Evolutionary conservation across 2,329 filamentous ascomycete species (phyloP).

Genomic region (Aspergillus aculeatus): DNA sequence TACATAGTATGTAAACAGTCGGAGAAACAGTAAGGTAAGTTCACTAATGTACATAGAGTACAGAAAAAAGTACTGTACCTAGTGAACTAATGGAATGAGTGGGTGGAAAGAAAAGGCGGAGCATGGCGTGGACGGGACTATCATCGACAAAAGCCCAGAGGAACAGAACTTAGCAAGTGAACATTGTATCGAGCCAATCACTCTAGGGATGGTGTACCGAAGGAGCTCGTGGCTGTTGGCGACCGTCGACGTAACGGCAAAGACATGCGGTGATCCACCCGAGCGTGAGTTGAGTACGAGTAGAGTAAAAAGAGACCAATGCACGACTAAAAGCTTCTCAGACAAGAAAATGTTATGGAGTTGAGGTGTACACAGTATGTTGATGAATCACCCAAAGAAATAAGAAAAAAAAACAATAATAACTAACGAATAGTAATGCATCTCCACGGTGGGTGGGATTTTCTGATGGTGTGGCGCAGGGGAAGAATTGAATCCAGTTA

Average conservation of each 20-base stretch:
- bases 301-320: background rate
- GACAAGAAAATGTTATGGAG: background rate
- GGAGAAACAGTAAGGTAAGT: background rate
- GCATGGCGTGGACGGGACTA: no score
- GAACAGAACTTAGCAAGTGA: background rate
- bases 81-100: no score
- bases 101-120: background rate
- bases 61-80: no score
- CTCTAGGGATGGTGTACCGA: background rate
- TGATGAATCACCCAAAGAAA: no score
- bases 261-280: constrained; percentile 5
- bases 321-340: background rate
- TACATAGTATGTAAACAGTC: background rate
- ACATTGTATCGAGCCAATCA: background rate
- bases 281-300: background rate
- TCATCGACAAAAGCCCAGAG: no score
- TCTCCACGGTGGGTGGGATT: background rate
- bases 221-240: constrained; percentile 11
- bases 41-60: no score
- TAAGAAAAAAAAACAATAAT: background rate
- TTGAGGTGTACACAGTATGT: no score
- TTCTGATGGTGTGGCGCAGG: constrained; percentile 2
- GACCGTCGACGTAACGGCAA: constrained; percentile 8
- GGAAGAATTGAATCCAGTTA: background rate
- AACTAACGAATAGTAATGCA: background rate